Evolutionary conservation across 2,329 filamentous ascomycete species (phyloP).

Genomic region (Zelopaecilomyces penicillatus): DNA sequence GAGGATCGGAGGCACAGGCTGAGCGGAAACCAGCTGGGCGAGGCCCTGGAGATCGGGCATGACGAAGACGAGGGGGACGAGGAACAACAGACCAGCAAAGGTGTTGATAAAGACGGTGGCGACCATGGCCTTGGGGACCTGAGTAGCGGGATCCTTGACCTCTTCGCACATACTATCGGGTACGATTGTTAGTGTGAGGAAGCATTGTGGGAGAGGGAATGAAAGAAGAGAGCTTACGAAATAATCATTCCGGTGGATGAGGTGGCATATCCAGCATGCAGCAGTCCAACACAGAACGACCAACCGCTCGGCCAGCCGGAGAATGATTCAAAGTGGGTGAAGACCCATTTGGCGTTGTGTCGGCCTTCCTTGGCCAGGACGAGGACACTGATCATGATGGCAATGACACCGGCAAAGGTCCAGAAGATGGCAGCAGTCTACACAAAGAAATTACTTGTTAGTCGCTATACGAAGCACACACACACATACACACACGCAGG

Average conservation of each 20-base stretch:
- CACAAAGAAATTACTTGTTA: background rate
- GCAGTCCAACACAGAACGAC: slow-evolving; percentile 64
- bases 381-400: slow-evolving; percentile 53
- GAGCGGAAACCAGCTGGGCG: slow-evolving; percentile 43
- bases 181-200: slow-evolving; percentile 2
- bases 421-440: slow-evolving; percentile 65
- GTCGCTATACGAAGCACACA: no score
- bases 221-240: slow-evolving; percentile 42
- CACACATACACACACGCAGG: background rate
- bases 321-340: slow-evolving; percentile 57
- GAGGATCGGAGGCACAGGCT: slow-evolving; percentile 58
- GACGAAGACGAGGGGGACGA: slow-evolving; percentile 62
- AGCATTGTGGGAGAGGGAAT: slow-evolving; percentile 5
- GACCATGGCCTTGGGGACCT: slow-evolving; percentile 68
- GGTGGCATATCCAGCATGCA: slow-evolving; percentile 65
- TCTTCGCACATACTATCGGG: slow-evolving; percentile 61
- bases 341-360: slow-evolving; percentile 53
- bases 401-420: slow-evolving; percentile 64
- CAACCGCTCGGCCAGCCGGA: slow-evolving; percentile 65
- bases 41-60: slow-evolving; percentile 53
- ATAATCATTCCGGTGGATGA: slow-evolving; percentile 75
- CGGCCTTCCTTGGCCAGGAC: slow-evolving; percentile 62
- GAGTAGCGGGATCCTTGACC: slow-evolving; percentile 54
- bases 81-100: slow-evolving; percentile 56
- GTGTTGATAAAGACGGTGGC: slow-evolving; percentile 59